These are phyloP conservation scores for Hylodesmum podocarpum DNA, from an alignment of 306 rosid genomes.

Conservation along the genomic window DNA sequence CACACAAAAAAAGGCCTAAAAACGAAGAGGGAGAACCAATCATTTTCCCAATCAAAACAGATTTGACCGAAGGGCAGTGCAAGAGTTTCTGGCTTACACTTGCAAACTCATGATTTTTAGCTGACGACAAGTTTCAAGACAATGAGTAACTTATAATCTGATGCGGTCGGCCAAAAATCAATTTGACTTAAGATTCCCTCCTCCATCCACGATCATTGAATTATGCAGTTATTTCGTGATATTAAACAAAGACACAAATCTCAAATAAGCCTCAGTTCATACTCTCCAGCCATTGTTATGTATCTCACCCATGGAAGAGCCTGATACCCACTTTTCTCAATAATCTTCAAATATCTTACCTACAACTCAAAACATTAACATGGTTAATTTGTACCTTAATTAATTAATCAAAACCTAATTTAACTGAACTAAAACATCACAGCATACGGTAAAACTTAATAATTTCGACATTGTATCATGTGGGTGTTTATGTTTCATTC, in stretches of 20 bases:
- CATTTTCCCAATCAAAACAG: slow-evolving; percentile 23
- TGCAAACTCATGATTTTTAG: slow-evolving; percentile 24
- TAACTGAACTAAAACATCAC: background rate
- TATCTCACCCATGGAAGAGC: slow-evolving; percentile 99
- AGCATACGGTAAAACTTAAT: background rate
- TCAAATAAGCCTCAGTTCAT: slow-evolving; percentile 89
- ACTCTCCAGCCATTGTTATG: slow-evolving; percentile 98
- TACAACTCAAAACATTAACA: slow-evolving; percentile 41
- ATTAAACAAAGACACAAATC: slow-evolving; percentile 28
- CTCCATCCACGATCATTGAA: slow-evolving; percentile 38
- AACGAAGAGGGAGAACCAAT: background rate
- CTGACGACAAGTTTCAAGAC: slow-evolving; percentile 26
- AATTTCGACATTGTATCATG: background rate
- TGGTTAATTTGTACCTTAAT: slow-evolving; percentile 6
- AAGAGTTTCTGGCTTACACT: slow-evolving; percentile 27
- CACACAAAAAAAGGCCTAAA: background rate
- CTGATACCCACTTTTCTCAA: slow-evolving; percentile 99
- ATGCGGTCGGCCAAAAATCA: slow-evolving; percentile 31
- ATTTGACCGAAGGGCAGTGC: slow-evolving; percentile 23
- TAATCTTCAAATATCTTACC: slow-evolving; percentile 99
- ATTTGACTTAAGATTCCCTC: slow-evolving; percentile 22
- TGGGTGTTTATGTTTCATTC: background rate
- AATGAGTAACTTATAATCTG: slow-evolving; percentile 43
- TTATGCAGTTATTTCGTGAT: slow-evolving; percentile 29
- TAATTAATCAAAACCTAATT: background rate